Evolutionary conservation across 2,329 filamentous ascomycete species (phyloP), one percentile per base, ranked within the genome.

Genomic region (Pseudocercospora pini-densiflorae): DNA sequence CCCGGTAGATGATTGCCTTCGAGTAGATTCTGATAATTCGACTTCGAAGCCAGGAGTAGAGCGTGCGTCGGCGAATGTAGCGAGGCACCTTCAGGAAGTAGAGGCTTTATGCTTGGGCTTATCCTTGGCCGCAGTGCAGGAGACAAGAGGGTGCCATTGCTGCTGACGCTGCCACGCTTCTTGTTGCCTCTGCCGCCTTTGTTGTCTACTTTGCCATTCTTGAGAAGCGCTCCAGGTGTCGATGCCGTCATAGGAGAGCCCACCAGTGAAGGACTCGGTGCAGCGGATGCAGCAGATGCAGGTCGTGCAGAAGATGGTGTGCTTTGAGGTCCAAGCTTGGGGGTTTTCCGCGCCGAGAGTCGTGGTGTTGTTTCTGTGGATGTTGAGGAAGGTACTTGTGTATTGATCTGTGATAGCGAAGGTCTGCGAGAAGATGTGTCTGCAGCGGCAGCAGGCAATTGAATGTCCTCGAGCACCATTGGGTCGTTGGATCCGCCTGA

Each of bases 1-100:
- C 71, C 71, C 14, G 71, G 85, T 0, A 97, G 88, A 63, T 90
- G 90, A 59, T 93, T 98, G 58, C 95, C 95, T 77, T 98, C 95
- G 10, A 99, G 82, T 43, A 99, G 95, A 74, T 97, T 97, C 75
- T 98, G 94, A 75, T 99, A 99, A 76, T 99, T 99, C 1, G 94
- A 98, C 78, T 98, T 98, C 16, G 92, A 93, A 40, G 94, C 92
- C 29, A 99, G 85, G 53, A 98, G 86, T 29, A 93, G 86, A n/a
- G 89, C 87, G 65, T 88, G 88, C 2, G 85, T 84, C 60, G 89
- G 86, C 40, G 86, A 84, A 21, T 86, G 81, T 16, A 87, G 77
- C 40, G 80, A 80, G 80, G 72, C 69, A 68, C 87, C 86, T 72
- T 87, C 90, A 21, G 93, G 93, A 55, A 97, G 85, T 23, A 97